Evolutionary conservation across 345 rosid genomes (phyloP).

Genomic region (Euphorbia peplus): DNA sequence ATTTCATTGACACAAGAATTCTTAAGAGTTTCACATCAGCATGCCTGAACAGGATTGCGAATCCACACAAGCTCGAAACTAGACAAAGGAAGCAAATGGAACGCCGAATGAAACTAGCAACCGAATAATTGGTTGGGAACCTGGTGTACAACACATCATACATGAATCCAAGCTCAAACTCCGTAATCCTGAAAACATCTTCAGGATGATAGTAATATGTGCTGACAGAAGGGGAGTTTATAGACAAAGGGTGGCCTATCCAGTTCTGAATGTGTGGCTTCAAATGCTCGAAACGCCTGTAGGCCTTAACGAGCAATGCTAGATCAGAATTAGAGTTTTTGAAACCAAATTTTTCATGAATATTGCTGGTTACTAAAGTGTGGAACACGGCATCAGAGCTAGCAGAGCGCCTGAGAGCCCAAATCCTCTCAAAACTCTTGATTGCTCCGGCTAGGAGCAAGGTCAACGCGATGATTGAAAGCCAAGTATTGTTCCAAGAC

Average conservation of each 20-base stretch:
- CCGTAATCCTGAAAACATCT: slow-evolving; percentile 16
- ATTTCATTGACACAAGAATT: slow-evolving; percentile 3
- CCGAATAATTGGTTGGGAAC: neutral
- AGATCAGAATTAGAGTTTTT: slow-evolving; percentile 1
- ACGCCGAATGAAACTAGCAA: neutral
- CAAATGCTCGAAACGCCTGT: slow-evolving; percentile 14
- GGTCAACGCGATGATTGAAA: slow-evolving; percentile 16
- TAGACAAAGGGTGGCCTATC: slow-evolving; percentile 18
- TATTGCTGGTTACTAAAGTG: neutral
- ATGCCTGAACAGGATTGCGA: slow-evolving; percentile 10
- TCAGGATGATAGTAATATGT: neutral
- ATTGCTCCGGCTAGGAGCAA: slow-evolving; percentile 18
- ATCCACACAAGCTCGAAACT: slow-evolving; percentile 8
- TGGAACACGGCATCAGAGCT: neutral
- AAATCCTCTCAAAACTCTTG: slow-evolving; percentile 12
- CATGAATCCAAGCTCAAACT: slow-evolving; percentile 13
- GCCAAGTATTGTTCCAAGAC: slow-evolving; percentile 20
- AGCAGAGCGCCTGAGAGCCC: slow-evolving; percentile 16
- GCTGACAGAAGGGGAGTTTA: neutral
- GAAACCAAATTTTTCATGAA: slow-evolving; percentile 1
- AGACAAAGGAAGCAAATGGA: neutral
- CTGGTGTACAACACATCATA: slow-evolving; percentile 21
- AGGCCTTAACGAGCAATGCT: slow-evolving; percentile 13
- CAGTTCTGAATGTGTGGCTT: slow-evolving; percentile 24
- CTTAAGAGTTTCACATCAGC: slow-evolving; percentile 3